A percentile compares a stretch with the other conserved stretches of the same genome.
These are phyloP conservation scores for Vachellia pachyceras DNA, from an alignment of 306 rosid species.

Conservation along the genomic window DNA sequence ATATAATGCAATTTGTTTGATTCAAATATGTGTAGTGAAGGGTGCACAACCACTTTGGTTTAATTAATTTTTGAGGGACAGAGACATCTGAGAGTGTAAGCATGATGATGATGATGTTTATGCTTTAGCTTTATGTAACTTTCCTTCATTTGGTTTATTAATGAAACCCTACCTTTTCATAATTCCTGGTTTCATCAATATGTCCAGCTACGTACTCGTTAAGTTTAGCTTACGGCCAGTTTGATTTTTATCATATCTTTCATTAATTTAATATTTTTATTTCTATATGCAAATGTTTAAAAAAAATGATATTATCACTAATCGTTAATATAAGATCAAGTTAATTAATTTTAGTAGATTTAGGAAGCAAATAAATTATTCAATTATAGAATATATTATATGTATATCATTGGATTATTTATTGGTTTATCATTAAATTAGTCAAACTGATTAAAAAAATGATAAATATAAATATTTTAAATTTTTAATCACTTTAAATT, in stretches of 20 bases:
- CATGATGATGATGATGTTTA: constrained; percentile 40
- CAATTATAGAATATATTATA: no score
- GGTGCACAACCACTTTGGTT: not conserved
- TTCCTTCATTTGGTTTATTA: constrained; percentile 26
- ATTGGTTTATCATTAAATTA: no score
- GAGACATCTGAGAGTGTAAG: constrained; percentile 26
- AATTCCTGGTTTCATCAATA: constrained; percentile 25
- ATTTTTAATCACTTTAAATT: no score
- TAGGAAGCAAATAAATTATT: no score
- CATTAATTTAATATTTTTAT: no score
- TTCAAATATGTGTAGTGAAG: not conserved
- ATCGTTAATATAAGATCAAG: no score
- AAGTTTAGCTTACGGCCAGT: not conserved
- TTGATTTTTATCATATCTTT: not conserved
- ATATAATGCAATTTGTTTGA: not conserved
- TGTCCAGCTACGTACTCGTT: constrained; percentile 1
- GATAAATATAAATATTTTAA: no score
- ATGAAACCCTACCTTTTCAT: constrained; percentile 28
- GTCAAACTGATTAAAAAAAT: no score
- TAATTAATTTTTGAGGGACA: constrained; percentile 31
- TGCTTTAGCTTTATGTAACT: constrained; percentile 36
- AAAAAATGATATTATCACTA: no score
- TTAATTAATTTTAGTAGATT: no score
- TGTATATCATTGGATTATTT: no score
- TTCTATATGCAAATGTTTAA: no score